Evolutionary conservation across 2,329 filamentous ascomycete species (phyloP), one percentile per base, ranked within the genome.

Genomic region (Rhinocladiella similis): DNA sequence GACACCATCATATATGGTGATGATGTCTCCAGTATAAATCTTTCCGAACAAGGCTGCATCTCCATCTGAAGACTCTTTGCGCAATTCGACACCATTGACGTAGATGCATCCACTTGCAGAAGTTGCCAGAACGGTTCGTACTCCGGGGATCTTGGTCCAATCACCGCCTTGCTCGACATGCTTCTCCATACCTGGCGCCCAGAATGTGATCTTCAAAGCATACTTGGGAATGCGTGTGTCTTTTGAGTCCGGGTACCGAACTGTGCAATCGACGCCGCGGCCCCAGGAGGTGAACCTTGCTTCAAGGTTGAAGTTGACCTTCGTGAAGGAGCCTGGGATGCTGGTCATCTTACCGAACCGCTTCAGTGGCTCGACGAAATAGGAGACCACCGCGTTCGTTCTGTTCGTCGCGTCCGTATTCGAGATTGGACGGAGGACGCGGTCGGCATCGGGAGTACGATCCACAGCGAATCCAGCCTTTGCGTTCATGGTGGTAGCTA

Each of bases 201-300:
- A 91, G 27, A 94, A 83, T 33, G 90, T 78, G 36, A 97, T 77
- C 66, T 89, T 87, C 64, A 96, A 84, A 0, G 90, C 91, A 61
- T 87, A 86, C 68, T 93, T 93, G 1, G 92, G 90, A 35, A 97
- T 84, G 14, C 86, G 86, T 1, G 78, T 80, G 63, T 97, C 90
- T 20, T 76, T 74, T 27, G 72, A 75, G 47, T 86, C 77, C 1
- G 81, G 72, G 66, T 91, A 90, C 2, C 86, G 77, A 27, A 86
- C 73, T 0, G 88, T 93, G 65, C 91, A 92, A 18, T 80, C 77
- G 1, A 73, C 76, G 0, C 83, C 83, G 22, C 93, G 85, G 27
- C 93, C 93, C 85, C 91, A 97, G 0, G 86, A 88, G 0, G 87
- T 84, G 63, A 90, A 73, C 3, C 85, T 83, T 39, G 84, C 80